Evolutionary conservation across 208 protist species (phyloP).

Genomic region (Kentomonas sorsogonicus): DNA sequence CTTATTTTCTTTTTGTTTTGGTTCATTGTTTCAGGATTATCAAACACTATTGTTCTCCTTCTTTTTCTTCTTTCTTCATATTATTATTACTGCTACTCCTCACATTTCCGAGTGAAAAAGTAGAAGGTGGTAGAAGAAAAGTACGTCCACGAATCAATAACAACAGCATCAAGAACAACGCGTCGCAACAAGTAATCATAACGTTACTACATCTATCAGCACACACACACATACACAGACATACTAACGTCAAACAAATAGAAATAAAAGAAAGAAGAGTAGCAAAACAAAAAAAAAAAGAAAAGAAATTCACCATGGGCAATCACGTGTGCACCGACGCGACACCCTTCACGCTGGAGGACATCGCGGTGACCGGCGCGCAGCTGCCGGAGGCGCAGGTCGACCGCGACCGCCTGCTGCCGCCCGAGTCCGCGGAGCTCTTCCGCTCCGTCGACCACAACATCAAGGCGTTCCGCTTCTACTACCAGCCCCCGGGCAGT

Average conservation of each 20-base stretch:
- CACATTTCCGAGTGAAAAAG: too few relatives aligned
- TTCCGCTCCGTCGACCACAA: constrained; percentile 40
- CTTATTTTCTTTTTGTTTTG: not conserved
- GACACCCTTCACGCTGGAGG: constrained; percentile 39
- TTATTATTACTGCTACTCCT: too few relatives aligned
- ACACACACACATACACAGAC: not conserved
- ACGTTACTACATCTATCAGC: too few relatives aligned
- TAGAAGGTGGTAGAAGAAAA: too few relatives aligned
- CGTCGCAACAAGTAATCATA: too few relatives aligned
- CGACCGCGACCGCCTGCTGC: not conserved
- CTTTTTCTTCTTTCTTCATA: too few relatives aligned
- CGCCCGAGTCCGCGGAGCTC: constrained; percentile 4
- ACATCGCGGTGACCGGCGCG: constrained; percentile 18
- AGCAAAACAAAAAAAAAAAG: constrained; percentile 6
- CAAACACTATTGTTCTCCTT: not conserved
- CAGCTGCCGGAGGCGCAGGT: not conserved
- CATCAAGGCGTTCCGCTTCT: constrained; percentile 39
- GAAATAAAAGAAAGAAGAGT: constrained; percentile 8
- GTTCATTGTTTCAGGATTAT: not conserved
- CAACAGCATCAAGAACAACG: too few relatives aligned
- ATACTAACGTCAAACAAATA: not conserved
- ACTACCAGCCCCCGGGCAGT: not conserved
- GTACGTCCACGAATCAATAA: too few relatives aligned
- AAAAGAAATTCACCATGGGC: constrained; percentile 34
- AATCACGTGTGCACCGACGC: constrained; percentile 49